These are phyloP conservation scores for Psilocybe cyanescens DNA, from an alignment of 768 basidiomycete genomes.

Conservation along the genomic window DNA sequence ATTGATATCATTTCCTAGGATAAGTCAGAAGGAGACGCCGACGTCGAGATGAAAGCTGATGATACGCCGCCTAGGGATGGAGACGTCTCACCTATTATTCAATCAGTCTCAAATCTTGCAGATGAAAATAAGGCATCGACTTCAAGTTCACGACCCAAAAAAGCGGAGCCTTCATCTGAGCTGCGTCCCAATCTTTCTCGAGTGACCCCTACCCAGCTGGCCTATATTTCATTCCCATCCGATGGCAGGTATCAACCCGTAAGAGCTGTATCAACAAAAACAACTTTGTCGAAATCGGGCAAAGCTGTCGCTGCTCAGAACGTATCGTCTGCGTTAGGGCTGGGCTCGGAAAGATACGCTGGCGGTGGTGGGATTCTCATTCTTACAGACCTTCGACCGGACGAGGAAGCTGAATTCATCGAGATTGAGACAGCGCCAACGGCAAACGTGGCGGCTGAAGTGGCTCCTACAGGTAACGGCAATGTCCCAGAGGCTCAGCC, in stretches of 20 bases:
- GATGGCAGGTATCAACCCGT: constrained; percentile 89
- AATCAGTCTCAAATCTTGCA: constrained; percentile 52
- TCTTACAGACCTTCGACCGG: constrained; percentile 72
- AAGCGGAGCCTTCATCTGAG: constrained; percentile 78
- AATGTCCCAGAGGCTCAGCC: constrained; percentile 34
- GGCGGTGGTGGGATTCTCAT: constrained; percentile 91
- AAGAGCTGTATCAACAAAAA: constrained; percentile 67
- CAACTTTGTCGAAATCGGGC: constrained; percentile 35
- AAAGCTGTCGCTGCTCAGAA: constrained; percentile 35
- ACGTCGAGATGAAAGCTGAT: constrained; percentile 79
- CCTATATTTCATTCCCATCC: constrained; percentile 81
- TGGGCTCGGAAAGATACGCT: constrained; percentile 62
- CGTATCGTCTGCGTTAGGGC: constrained; percentile 31
- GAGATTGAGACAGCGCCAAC: constrained; percentile 47
- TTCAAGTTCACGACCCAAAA: constrained; percentile 52
- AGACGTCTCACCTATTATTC: constrained; percentile 61
- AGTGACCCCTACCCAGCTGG: constrained; percentile 87
- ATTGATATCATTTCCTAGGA: constrained; percentile 32
- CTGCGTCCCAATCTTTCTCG: constrained; percentile 86
- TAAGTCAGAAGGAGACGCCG: constrained; percentile 53
- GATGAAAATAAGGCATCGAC: constrained; percentile 42
- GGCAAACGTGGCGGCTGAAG: constrained; percentile 27
- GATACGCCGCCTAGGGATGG: constrained; percentile 53
- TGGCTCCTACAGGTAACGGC: constrained; percentile 32
- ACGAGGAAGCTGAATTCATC: constrained; percentile 77